phyloP scores from a whole-genome alignment of 2,329 filamentous ascomycete genomes.

The Penicillium brevicompactum region DNA sequence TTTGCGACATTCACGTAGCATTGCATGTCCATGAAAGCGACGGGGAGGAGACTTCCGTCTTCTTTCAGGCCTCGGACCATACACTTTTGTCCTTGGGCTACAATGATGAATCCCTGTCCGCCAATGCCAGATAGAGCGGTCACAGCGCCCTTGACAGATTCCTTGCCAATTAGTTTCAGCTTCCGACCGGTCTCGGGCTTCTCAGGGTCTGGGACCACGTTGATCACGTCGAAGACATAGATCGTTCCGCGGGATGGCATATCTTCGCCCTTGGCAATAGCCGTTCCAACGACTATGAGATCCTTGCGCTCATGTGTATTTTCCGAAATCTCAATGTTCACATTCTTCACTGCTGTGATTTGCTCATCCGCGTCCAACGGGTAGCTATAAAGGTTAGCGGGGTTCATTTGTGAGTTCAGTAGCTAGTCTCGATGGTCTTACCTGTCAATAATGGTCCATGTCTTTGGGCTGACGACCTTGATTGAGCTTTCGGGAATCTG shows the following conservation, averaged over 20 bases:
- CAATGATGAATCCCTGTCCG: constrained; percentile 83
- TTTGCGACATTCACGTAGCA: constrained; percentile 88
- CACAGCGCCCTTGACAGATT: constrained; percentile 90
- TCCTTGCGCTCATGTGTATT: constrained; percentile 82
- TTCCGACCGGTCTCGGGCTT: constrained; percentile 82
- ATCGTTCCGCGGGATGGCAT: constrained; percentile 81
- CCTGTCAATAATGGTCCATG: constrained; percentile 77
- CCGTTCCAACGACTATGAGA: constrained; percentile 82
- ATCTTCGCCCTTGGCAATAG: constrained; percentile 86
- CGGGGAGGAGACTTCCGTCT: constrained; percentile 86
- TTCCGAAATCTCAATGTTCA: constrained; percentile 89
- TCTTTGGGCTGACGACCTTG: constrained; percentile 76
- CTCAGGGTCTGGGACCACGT: constrained; percentile 86
- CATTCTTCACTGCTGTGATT: constrained; percentile 77
- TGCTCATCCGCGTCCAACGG: constrained; percentile 74
- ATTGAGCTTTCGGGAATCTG: constrained; percentile 71
- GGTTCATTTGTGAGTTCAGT: neutral
- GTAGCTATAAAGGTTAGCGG: constrained; percentile 45
- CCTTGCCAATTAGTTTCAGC: constrained; percentile 82
- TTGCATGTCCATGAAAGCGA: constrained; percentile 97
- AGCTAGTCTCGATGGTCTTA: constrained; percentile 21
- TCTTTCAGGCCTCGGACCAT: constrained; percentile 97
- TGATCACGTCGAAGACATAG: constrained; percentile 88
- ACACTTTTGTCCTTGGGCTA: constrained; percentile 93
- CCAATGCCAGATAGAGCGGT: constrained; percentile 83